Evolutionary conservation across 2,329 filamentous ascomycete genomes (phyloP).

Genomic region (Ophiostoma ulmi): DNA sequence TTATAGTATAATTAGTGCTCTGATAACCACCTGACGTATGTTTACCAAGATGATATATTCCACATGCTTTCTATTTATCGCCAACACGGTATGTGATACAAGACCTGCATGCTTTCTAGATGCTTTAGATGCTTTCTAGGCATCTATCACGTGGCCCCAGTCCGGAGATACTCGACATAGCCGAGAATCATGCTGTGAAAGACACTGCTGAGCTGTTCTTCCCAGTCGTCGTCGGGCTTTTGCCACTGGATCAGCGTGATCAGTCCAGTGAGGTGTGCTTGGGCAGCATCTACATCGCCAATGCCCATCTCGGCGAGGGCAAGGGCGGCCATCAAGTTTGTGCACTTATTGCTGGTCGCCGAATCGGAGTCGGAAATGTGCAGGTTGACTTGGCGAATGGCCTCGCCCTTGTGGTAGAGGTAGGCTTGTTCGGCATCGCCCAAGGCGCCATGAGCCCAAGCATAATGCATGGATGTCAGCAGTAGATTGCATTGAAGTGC

Average conservation of each 20-base stretch:
- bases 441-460: slow-evolving; percentile 17
- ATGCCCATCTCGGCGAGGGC: slow-evolving; percentile 19
- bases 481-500: background rate
- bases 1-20: too few species aligned
- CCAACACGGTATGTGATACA: too few species aligned
- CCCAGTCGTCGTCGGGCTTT: slow-evolving; percentile 9
- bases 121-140: background rate
- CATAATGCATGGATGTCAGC: slow-evolving; percentile 16
- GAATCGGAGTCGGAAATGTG: background rate
- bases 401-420: slow-evolving; percentile 18
- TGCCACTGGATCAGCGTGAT: slow-evolving; percentile 15
- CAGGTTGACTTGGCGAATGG: slow-evolving; percentile 14
- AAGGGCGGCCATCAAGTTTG: slow-evolving; percentile 12
- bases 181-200: slow-evolving; percentile 10
- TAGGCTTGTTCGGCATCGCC: slow-evolving; percentile 14
- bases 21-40: too few species aligned
- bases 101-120: too few species aligned
- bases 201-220: background rate
- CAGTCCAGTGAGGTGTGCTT: slow-evolving; percentile 16
- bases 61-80: too few species aligned
- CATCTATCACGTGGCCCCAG: background rate
- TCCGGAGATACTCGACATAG: background rate
- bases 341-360: background rate
- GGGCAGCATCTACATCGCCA: slow-evolving; percentile 11
- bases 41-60: too few species aligned